Base-by-base conservation (phyloP, 805 yeast species). In the Zygoascus flipseniorum region DNA sequence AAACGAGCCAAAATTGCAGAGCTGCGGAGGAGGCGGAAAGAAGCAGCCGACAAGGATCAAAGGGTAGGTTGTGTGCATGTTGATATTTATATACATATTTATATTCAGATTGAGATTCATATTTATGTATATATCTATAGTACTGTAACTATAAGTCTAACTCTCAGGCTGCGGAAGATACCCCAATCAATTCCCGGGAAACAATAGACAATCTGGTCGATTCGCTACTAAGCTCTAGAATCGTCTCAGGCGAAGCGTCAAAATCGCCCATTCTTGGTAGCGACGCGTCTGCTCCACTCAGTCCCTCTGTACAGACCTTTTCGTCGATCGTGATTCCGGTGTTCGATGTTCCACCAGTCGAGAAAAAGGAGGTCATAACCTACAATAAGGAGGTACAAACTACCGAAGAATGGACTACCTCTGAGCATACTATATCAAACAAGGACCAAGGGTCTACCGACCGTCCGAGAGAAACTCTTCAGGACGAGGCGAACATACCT, bases 1-100 rank as follows among this genome's bases (percentile, higher is more conserved):
- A 80, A 81, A 58, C 69, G 73, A 53, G 75, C 72, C 46, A 72
- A 75, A 51, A 64, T 82, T 35, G 78, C 78, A 32, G 79, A 77
- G 63, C 69, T 82, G n/a, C 67, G 80, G 37, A 72, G 71, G 16
- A 16, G 44, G 20, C 20, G 44, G 8, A 42, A 42, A 42, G 44
- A 16, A 18, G 44, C 44, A 14, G 39, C 39, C 16, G 26, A 42
- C 4, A 11, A 42, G 20, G 13, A 5, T 23, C 44, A 19, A 5
- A 42, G 16, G 13, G 44, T 42, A 10, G 20, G 44, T 42, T 10
- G 4, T 16, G 5, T 10, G 16, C 8, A 41, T 41, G 9, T n/a
- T 4, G 13, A 11, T 10, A 42, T 42, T 16, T 42, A n/a, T 42
- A 4, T 23, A 23, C 6, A 23, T 23, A 23, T 23, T 4, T 23